Conservation (phyloP, 2,329 filamentous ascomycete genomes). For the Cladobotryum mycophilum region DNA sequence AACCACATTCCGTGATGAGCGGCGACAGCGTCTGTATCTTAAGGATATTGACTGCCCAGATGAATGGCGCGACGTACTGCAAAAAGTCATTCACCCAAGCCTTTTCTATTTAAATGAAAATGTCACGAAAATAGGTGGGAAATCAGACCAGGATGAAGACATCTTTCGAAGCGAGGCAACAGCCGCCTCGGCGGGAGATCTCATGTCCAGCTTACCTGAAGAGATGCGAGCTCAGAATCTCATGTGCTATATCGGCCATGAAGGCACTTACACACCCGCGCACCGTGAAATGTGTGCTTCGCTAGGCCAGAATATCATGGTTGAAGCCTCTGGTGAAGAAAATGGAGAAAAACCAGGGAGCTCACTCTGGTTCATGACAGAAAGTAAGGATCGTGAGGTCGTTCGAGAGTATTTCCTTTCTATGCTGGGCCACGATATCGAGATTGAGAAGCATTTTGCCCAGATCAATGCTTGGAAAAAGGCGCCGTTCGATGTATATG, state of each 20-base stretch:
- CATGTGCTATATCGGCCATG: slow-evolving; percentile 97
- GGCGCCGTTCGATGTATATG: slow-evolving; percentile 85
- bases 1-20: slow-evolving; percentile 70
- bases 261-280: slow-evolving; percentile 92
- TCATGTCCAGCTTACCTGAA: slow-evolving; percentile 86
- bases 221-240: slow-evolving; percentile 92
- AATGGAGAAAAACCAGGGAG: slow-evolving; percentile 77
- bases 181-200: slow-evolving; percentile 71
- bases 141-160: slow-evolving; percentile 30
- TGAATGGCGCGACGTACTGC: slow-evolving; percentile 77
- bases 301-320: slow-evolving; percentile 96
- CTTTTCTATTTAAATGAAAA: slow-evolving; percentile 88
- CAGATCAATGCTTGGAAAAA: slow-evolving; percentile 94
- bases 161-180: slow-evolving; percentile 46
- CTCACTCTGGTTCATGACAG: slow-evolving; percentile 98
- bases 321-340: slow-evolving; percentile 71
- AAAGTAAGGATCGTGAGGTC: slow-evolving; percentile 82
- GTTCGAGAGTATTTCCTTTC: slow-evolving; percentile 93
- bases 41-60: slow-evolving; percentile 95
- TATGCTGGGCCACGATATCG: slow-evolving; percentile 89
- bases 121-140: slow-evolving; percentile 38
- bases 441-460: slow-evolving; percentile 94
- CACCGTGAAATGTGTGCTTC: slow-evolving; percentile 98
- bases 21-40: slow-evolving; percentile 80
- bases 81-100: slow-evolving; percentile 69